Percentiles rank a stretch among this genome's conserved stretches.
Conservation (phyloP, 805 yeast genomes). For the Hanseniaspora clermontiae region DNA sequence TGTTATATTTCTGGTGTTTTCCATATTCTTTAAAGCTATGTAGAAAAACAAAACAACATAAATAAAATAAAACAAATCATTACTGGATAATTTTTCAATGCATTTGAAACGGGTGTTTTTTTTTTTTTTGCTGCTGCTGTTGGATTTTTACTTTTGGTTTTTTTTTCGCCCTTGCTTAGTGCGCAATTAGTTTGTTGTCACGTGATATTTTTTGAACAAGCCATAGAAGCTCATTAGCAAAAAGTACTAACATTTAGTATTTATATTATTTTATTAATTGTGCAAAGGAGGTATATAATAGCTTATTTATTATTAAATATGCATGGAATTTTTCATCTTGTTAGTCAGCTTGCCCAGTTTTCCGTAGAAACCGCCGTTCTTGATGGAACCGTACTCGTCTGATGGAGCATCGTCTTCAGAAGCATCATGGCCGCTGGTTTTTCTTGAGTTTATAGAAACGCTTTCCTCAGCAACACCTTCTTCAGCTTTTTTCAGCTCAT, state of each 20-base stretch:
- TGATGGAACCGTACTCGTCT: not conserved
- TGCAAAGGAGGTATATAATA: not conserved
- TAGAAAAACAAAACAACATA: too few relatives aligned
- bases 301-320: not conserved
- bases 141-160: too few relatives aligned
- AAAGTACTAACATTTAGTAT: too few relatives aligned
- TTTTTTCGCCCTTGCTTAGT: too few relatives aligned
- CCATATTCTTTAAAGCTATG: not conserved
- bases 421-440: not conserved
- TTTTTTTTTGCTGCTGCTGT: too few relatives aligned
- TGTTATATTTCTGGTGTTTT: too few relatives aligned
- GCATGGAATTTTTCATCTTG: not conserved
- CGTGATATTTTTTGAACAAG: too few relatives aligned
- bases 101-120: not conserved
- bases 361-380: not conserved
- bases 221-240: too few relatives aligned
- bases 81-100: not conserved
- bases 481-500: not conserved
- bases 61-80: too few relatives aligned
- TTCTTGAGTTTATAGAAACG: not conserved
- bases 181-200: too few relatives aligned
- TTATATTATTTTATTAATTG: too few relatives aligned
- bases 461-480: not conserved
- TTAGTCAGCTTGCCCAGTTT: not conserved
- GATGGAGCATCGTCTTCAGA: not conserved